Conservation (phyloP, 345 rosid genomes). For the Rhodamnia argentea region DNA sequence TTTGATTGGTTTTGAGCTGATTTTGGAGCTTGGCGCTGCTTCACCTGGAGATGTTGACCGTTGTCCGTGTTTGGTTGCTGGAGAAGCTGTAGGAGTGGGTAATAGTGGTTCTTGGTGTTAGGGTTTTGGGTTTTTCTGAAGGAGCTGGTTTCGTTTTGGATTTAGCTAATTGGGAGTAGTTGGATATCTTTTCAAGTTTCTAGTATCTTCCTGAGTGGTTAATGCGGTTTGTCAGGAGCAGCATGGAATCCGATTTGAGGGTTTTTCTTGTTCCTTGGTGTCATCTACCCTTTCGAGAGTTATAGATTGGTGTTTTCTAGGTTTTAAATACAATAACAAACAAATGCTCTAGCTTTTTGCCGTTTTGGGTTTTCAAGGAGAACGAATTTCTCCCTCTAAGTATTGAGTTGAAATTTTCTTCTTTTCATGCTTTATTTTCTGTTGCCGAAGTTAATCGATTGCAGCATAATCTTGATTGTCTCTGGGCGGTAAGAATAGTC, state of each 20-base stretch:
- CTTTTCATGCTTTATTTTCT: background rate
- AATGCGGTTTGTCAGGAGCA: background rate
- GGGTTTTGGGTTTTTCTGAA: background rate
- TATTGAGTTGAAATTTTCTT: background rate
- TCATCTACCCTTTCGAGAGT: background rate
- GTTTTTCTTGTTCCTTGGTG: background rate
- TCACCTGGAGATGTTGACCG: background rate
- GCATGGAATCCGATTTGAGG: background rate
- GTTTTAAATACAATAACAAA: background rate
- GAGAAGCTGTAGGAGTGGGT: background rate
- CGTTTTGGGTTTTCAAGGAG: background rate
- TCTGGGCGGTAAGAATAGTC: background rate
- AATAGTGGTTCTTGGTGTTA: background rate
- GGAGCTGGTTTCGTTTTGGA: background rate
- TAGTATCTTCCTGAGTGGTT: background rate
- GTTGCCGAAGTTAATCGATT: background rate
- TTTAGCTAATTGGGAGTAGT: background rate
- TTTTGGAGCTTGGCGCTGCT: background rate
- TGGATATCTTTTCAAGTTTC: background rate
- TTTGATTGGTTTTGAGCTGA: background rate
- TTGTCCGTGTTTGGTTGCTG: background rate
- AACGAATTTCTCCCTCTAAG: background rate
- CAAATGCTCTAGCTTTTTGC: background rate
- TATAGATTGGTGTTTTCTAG: background rate
- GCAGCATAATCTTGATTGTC: background rate